Evolutionary conservation across 768 basidiomycete genomes (phyloP).

Genomic region (Pisolithus tinctorius): DNA sequence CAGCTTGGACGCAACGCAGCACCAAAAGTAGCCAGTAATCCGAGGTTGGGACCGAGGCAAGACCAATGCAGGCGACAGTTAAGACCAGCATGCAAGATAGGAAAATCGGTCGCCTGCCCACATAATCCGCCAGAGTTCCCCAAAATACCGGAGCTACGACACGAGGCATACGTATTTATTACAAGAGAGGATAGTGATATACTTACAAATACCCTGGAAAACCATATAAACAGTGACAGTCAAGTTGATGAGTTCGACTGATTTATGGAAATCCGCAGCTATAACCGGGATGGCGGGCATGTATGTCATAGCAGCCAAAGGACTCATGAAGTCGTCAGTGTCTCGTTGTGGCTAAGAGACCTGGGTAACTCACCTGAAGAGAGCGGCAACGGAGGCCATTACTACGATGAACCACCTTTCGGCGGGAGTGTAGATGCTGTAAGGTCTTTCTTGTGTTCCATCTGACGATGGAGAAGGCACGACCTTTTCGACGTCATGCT

Average conservation of each 20-base stretch:
- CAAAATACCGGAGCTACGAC: conserved; percentile 50
- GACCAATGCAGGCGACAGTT: conserved; percentile 55
- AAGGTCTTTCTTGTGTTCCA: conserved; percentile 8
- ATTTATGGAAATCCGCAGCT: conserved; percentile 46
- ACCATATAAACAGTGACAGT: conserved; percentile 60
- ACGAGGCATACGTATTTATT: background rate
- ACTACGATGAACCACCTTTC: conserved; percentile 64
- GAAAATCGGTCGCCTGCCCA: conserved; percentile 60
- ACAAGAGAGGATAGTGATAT: background rate
- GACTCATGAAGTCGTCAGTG: conserved; percentile 30
- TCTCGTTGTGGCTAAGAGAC: background rate
- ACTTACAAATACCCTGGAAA: conserved; percentile 38
- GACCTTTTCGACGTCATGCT: background rate
- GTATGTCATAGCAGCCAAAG: conserved; percentile 67
- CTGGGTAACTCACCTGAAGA: conserved; percentile 45
- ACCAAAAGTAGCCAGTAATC: conserved; percentile 77
- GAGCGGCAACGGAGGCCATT: conserved; percentile 47
- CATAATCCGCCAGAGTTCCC: conserved; percentile 58
- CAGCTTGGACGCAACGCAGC: conserved; percentile 73
- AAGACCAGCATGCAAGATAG: conserved; percentile 59
- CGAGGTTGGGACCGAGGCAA: conserved; percentile 46
- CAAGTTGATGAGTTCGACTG: conserved; percentile 63
- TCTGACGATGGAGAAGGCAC: background rate
- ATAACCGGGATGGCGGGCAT: conserved; percentile 70
- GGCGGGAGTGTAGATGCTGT: conserved; percentile 40